A percentile compares a stretch with the other conserved stretches of the same genome.
phyloP scores from a whole-genome alignment of 306 rosid genomes.

The Hippophae gyantsensis region DNA sequence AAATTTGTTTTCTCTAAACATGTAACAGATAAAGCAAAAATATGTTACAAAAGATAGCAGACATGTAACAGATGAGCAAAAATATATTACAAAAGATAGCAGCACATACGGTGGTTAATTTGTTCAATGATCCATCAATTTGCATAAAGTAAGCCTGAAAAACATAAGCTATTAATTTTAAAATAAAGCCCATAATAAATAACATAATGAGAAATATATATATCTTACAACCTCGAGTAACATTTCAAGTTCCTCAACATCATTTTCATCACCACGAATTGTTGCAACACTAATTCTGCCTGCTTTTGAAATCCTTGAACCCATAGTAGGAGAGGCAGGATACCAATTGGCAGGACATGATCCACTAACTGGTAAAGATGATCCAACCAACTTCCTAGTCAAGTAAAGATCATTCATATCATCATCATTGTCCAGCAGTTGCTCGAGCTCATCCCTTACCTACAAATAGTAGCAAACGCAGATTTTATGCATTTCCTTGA shows the following conservation, averaged over 20 bases:
- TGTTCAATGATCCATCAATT: slow-evolving; percentile 69
- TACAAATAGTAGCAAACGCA: slow-evolving; percentile 10
- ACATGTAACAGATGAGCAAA: neutral
- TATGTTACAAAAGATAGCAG: no score
- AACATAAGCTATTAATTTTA: slow-evolving; percentile 11
- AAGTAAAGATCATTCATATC: slow-evolving; percentile 96
- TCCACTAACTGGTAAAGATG: slow-evolving; percentile 65
- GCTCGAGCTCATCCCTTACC: slow-evolving; percentile 94
- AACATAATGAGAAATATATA: slow-evolving; percentile 9
- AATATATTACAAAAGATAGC: neutral
- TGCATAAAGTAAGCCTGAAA: slow-evolving; percentile 85
- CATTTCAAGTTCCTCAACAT: slow-evolving; percentile 87
- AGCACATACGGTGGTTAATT: slow-evolving; percentile 50
- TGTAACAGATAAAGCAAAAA: no score
- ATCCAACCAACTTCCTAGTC: slow-evolving; percentile 63
- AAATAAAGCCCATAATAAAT: neutral
- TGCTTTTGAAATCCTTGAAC: slow-evolving; percentile 69
- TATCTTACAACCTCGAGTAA: slow-evolving; percentile 56
- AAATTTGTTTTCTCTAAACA: neutral
- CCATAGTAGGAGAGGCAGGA: slow-evolving; percentile 50
- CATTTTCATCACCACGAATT: slow-evolving; percentile 53
- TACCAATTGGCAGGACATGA: slow-evolving; percentile 45
- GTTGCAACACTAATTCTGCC: slow-evolving; percentile 67
- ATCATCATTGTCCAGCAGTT: slow-evolving; percentile 84
- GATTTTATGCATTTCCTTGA: slow-evolving; percentile 1